Evolutionary conservation across 371 early-diverging fungal genomes (phyloP).

Genomic region (Lichtheimia ramosa): DNA sequence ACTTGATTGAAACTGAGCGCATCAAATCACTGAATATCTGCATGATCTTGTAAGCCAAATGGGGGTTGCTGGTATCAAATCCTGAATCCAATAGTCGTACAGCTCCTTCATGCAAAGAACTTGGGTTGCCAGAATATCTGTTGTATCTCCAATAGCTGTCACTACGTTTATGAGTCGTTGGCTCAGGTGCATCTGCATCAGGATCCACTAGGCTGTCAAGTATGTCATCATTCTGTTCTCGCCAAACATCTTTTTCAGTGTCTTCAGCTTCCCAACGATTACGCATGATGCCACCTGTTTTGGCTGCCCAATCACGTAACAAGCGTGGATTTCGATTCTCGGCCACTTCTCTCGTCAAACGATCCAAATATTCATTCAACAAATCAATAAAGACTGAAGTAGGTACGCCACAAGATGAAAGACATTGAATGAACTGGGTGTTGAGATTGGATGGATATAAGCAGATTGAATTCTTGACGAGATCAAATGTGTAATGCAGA

Average conservation of each 20-base stretch:
- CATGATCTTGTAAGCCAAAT: conserved; percentile 38
- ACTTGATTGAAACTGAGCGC: conserved; percentile 34
- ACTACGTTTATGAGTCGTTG: neutral
- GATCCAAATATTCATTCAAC: conserved; percentile 35
- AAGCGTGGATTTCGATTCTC: conserved; percentile 31
- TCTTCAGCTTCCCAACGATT: conserved; percentile 35
- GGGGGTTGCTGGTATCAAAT: conserved; percentile 43
- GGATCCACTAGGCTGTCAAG: conserved; percentile 8
- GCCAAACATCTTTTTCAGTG: conserved; percentile 29
- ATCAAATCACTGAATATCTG: conserved; percentile 33
- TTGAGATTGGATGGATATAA: conserved; percentile 42
- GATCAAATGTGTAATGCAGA: conserved; percentile 44
- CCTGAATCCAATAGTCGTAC: conserved; percentile 46
- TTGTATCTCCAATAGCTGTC: conserved; percentile 18
- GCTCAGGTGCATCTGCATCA: conserved; percentile 1
- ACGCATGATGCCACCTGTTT: conserved; percentile 28
- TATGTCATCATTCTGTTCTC: conserved; percentile 23
- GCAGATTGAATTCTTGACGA: conserved; percentile 35
- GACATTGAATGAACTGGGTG: conserved; percentile 49
- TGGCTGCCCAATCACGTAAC: conserved; percentile 38
- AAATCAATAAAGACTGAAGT: conserved; percentile 37
- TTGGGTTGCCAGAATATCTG: conserved; percentile 38
- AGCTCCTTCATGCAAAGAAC: conserved; percentile 27
- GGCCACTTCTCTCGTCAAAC: conserved; percentile 25
- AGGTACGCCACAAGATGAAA: conserved; percentile 41